Evolutionary conservation across 2,329 filamentous ascomycete genomes (phyloP).

Genomic region (Penicillium sp.): DNA sequence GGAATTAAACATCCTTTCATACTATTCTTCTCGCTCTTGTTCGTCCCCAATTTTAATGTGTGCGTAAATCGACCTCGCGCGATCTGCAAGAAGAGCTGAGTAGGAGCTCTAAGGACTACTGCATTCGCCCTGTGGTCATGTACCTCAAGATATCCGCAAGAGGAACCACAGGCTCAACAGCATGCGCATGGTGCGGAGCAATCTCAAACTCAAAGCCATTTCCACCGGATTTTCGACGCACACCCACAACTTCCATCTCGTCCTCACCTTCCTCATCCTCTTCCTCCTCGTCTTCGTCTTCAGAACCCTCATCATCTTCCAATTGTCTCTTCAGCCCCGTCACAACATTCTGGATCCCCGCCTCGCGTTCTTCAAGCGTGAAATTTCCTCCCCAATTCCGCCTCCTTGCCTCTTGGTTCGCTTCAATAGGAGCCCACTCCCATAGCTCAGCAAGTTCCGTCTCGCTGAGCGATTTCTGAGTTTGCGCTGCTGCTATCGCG

Average conservation of each 20-base stretch:
- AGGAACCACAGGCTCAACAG: slow-evolving; percentile 34
- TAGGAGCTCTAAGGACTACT: not conserved
- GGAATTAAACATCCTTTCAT: slow-evolving; percentile 4
- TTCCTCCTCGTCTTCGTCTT: slow-evolving; percentile 50
- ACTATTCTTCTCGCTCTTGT: not conserved
- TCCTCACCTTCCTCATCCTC: slow-evolving; percentile 44
- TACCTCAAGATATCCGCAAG: slow-evolving; percentile 51
- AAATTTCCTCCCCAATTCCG: slow-evolving; percentile 63
- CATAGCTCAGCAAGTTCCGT: slow-evolving; percentile 60
- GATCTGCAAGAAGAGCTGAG: not conserved
- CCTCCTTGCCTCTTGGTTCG: slow-evolving; percentile 45
- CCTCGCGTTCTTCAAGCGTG: slow-evolving; percentile 67
- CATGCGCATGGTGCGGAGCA: slow-evolving; percentile 25
- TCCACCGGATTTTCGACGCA: slow-evolving; percentile 32
- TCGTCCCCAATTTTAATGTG: not conserved
- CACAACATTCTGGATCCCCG: slow-evolving; percentile 66
- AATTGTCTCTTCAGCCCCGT: slow-evolving; percentile 64
- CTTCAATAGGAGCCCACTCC: slow-evolving; percentile 53
- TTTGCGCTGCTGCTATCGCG: slow-evolving; percentile 19
- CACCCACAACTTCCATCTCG: slow-evolving; percentile 43
- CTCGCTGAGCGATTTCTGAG: slow-evolving; percentile 35
- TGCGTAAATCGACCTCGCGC: not conserved
- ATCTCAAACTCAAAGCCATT: slow-evolving; percentile 37
- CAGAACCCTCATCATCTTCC: slow-evolving; percentile 54
- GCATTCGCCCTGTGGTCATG: slow-evolving; percentile 48